A percentile compares a stretch with the other conserved stretches of the same genome.
These are phyloP conservation scores for Uronychia binucleata DNA, from an alignment of 73 alveolate species.

Conservation along the genomic window DNA sequence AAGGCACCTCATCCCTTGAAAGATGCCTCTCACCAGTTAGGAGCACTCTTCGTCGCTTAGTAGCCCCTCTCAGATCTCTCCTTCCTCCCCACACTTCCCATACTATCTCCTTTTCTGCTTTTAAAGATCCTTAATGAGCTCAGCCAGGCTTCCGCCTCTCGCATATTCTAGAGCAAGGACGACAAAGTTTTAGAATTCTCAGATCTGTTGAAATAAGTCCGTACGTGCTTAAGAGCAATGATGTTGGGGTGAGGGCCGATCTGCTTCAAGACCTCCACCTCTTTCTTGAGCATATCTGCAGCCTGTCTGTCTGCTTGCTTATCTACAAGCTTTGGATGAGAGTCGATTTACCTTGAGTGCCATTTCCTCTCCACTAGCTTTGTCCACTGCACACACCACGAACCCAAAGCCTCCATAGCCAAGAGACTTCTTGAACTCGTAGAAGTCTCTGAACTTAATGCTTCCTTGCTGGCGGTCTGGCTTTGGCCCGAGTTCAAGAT, in stretches of 20 bases:
- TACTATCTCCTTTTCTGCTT: no score
- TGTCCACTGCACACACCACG: conserved; percentile 62
- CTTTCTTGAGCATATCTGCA: background rate
- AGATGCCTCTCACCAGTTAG: conserved; percentile 33
- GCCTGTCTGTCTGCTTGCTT: background rate
- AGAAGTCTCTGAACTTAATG: background rate
- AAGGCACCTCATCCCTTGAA: conserved; percentile 37
- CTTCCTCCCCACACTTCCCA: no score
- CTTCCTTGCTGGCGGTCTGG: conserved; percentile 13
- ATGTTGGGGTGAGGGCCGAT: conserved; percentile 33
- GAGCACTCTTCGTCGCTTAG: conserved; percentile 37
- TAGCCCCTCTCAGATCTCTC: background rate
- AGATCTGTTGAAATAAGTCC: conserved; percentile 19
- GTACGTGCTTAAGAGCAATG: conserved; percentile 21
- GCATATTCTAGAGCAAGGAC: conserved; percentile 46
- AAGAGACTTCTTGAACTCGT: conserved; percentile 15
- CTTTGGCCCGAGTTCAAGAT: conserved; percentile 30
- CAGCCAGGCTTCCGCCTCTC: conserved; percentile 40
- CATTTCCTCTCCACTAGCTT: conserved; percentile 45
- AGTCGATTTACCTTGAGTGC: conserved; percentile 48
- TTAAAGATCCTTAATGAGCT: conserved; percentile 24
- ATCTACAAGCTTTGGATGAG: background rate
- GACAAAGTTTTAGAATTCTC: conserved; percentile 35
- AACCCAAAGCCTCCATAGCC: conserved; percentile 74
- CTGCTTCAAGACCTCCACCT: conserved; percentile 13